Percentiles rank a stretch among this genome's conserved stretches.
These are phyloP conservation scores for Myxozyma neglecta DNA, from an alignment of 805 yeast genomes.

Conservation along the genomic window DNA sequence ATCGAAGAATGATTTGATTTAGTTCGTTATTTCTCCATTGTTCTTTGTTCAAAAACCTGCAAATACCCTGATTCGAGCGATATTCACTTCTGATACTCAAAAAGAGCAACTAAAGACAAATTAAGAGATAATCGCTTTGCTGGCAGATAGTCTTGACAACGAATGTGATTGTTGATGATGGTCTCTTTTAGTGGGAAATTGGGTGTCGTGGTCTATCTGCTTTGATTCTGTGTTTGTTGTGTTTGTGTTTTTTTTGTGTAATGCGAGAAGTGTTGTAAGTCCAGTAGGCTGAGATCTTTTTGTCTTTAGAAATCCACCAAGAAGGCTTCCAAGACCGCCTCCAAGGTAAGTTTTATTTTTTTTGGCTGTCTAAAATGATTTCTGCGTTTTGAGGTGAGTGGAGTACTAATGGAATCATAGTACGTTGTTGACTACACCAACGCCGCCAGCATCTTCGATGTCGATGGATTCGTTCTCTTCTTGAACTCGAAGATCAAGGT, in stretches of 20 bases:
- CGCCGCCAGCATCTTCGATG: constrained; percentile 97
- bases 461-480: constrained; percentile 96
- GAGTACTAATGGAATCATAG: constrained; percentile 45
- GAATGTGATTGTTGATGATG: not conserved
- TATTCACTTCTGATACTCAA: not conserved
- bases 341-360: constrained; percentile 32
- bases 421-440: constrained; percentile 95
- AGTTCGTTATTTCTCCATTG: not conserved
- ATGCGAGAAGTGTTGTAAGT: constrained; percentile 38
- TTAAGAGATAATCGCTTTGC: constrained; percentile 23
- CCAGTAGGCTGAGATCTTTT: constrained; percentile 73
- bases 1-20: not conserved
- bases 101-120: not conserved
- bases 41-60: not conserved
- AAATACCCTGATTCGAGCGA: not conserved
- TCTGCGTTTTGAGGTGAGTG: not conserved
- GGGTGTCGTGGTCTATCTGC: not conserved
- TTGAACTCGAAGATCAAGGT: constrained; percentile 99
- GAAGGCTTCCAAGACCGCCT: constrained; percentile 58
- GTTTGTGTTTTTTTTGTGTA: constrained; percentile 1
- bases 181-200: not conserved
- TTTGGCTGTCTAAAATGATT: not conserved
- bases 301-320: constrained; percentile 60
- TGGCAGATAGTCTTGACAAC: constrained; percentile 20
- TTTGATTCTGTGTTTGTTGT: not conserved